phyloP scores from a whole-genome alignment of 202 grass and related monocot species.

The Elaeis oleifera region DNA sequence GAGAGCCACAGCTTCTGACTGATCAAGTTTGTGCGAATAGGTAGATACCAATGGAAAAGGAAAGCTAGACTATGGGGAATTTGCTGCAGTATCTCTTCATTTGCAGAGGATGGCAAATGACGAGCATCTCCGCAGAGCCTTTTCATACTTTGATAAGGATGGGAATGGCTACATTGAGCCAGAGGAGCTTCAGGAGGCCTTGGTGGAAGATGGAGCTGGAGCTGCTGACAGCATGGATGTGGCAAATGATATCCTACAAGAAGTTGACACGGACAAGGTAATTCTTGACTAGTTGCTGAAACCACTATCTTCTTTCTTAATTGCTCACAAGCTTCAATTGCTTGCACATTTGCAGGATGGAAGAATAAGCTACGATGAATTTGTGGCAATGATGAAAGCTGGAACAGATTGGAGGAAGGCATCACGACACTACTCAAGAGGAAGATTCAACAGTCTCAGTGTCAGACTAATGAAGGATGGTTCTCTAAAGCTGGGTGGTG shows the following conservation, averaged over 20 bases:
- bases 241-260: slow-evolving; percentile 14
- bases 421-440: slow-evolving; percentile 11
- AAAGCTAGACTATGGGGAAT: slow-evolving; percentile 6
- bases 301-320: too few relatives aligned
- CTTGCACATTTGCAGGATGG: neutral
- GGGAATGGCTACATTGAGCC: slow-evolving; percentile 7
- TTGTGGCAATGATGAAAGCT: slow-evolving; percentile 13
- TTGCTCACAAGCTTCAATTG: neutral
- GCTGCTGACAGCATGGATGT: slow-evolving; percentile 8
- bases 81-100: slow-evolving; percentile 5
- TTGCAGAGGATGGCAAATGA: slow-evolving; percentile 15
- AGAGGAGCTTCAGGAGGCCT: slow-evolving; percentile 8
- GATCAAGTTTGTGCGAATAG: neutral
- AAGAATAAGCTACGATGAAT: slow-evolving; percentile 12
- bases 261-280: slow-evolving; percentile 16
- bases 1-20: neutral
- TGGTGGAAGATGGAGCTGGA: neutral
- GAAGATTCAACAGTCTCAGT: slow-evolving; percentile 14
- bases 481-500: slow-evolving; percentile 1
- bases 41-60: slow-evolving; percentile 7
- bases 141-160: slow-evolving; percentile 14
- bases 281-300: neutral
- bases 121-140: slow-evolving; percentile 5
- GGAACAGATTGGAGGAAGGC: slow-evolving; percentile 16
- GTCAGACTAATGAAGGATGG: slow-evolving; percentile 11